These are phyloP conservation scores for Gomphus bonarii DNA, from an alignment of 1,284 basidiomycete species.

Conservation along the genomic window DNA sequence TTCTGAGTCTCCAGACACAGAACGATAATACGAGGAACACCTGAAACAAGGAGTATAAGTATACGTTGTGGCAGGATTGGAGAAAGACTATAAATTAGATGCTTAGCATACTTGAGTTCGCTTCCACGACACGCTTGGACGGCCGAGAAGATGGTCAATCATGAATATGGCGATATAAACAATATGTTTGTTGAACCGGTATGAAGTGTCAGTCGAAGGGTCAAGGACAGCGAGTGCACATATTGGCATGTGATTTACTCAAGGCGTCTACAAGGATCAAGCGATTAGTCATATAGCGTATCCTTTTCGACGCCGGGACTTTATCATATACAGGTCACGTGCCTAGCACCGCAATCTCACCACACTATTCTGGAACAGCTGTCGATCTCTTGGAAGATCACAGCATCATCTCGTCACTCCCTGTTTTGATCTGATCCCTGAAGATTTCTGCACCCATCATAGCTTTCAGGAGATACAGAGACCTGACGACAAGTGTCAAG, in stretches of 20 bases:
- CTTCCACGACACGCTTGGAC: slow-evolving; percentile 68
- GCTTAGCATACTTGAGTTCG: slow-evolving; percentile 48
- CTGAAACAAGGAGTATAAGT: slow-evolving; percentile 25
- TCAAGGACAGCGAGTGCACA: background rate
- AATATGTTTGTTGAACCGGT: background rate
- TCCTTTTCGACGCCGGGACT: background rate
- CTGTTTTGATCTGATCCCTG: background rate
- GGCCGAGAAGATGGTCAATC: slow-evolving; percentile 79
- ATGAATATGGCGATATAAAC: slow-evolving; percentile 29
- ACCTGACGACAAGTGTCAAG: background rate
- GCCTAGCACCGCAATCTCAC: background rate
- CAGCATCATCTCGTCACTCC: background rate
- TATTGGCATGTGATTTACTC: slow-evolving; percentile 4
- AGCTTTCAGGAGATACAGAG: background rate
- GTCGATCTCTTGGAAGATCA: background rate
- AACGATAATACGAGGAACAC: slow-evolving; percentile 84
- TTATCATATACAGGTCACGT: background rate
- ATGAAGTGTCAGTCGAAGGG: background rate
- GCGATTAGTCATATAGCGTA: background rate
- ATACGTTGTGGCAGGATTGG: background rate
- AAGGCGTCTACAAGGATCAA: background rate
- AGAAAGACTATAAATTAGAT: slow-evolving; percentile 5
- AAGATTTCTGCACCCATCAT: background rate
- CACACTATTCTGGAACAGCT: background rate
- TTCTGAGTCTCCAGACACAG: slow-evolving; percentile 74